These are phyloP conservation scores for Iris pallida DNA, from an alignment of 116 monocot genomes.

Conservation along the genomic window DNA sequence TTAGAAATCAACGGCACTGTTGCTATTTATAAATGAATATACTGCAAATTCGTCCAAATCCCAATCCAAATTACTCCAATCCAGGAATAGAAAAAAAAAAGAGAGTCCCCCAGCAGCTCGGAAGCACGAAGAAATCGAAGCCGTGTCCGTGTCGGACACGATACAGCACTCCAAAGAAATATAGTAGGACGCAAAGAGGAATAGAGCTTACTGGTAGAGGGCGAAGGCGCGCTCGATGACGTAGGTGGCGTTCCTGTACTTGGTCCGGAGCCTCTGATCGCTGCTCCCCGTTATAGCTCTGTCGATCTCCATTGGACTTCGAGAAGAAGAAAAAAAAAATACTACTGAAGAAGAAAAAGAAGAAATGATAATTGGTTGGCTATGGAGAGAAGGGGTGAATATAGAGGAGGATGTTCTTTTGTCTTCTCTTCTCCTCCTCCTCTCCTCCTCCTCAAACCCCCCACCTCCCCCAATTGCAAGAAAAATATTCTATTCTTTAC, in stretches of 20 bases:
- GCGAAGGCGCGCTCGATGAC: slow-evolving; percentile 53
- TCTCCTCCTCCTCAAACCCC: no score
- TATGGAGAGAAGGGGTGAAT: no score
- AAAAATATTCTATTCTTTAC: no score
- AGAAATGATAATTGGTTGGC: neutral
- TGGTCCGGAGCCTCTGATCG: slow-evolving; percentile 48
- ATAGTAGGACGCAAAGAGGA: neutral
- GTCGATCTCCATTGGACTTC: slow-evolving; percentile 45
- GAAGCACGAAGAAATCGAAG: no score
- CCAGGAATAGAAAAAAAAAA: no score
- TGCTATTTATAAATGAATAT: no score
- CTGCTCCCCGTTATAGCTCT: slow-evolving; percentile 29
- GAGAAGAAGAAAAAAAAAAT: neutral
- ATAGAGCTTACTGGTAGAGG: slow-evolving; percentile 39
- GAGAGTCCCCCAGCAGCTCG: no score
- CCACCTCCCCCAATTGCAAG: no score
- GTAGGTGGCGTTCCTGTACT: slow-evolving; percentile 48
- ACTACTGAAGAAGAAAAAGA: neutral
- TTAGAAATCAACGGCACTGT: neutral
- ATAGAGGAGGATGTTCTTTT: no score
- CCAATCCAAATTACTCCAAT: neutral
- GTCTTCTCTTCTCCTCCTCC: no score
- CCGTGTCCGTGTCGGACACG: no score
- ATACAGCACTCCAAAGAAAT: neutral
- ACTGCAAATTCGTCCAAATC: neutral